phyloP scores from a whole-genome alignment of 73 alveolate species.

The Tetrahymena borealis region DNA sequence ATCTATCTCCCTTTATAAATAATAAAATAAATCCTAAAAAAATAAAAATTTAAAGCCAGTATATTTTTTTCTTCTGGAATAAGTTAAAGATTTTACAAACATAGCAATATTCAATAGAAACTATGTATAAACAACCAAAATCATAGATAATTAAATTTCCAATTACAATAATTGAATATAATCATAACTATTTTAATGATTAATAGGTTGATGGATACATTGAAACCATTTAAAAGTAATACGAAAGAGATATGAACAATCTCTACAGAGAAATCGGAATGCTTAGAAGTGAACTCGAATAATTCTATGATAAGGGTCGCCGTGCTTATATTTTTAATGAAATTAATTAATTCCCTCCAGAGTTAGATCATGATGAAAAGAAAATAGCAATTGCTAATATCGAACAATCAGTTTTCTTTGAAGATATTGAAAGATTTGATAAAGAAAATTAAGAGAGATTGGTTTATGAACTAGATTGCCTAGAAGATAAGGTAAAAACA shows the following conservation, averaged over 20 bases:
- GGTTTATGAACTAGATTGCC: not conserved
- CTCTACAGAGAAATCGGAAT: not conserved
- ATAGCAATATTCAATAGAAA: too few relatives aligned
- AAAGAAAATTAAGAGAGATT: not conserved
- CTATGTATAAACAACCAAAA: too few relatives aligned
- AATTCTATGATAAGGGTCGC: not conserved
- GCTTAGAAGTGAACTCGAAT: not conserved
- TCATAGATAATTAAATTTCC: too few relatives aligned
- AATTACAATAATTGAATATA: too few relatives aligned
- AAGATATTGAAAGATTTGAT: not conserved
- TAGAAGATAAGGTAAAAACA: not conserved
- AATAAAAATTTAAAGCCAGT: too few relatives aligned
- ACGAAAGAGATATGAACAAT: not conserved
- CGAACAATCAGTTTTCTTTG: not conserved
- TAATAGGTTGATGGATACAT: not conserved
- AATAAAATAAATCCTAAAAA: too few relatives aligned
- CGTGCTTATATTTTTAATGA: not conserved
- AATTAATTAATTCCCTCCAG: not conserved
- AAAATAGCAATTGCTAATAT: not conserved
- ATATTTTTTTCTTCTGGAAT: too few relatives aligned
- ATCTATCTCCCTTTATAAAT: too few relatives aligned
- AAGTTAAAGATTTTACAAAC: too few relatives aligned
- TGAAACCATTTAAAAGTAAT: not conserved
- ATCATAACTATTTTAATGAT: too few relatives aligned
- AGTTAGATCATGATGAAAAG: not conserved